Evolutionary conservation across 768 basidiomycete genomes (phyloP), one percentile per base, ranked within the genome.

Genomic region (Lanmaoa pseudosensibilis): DNA sequence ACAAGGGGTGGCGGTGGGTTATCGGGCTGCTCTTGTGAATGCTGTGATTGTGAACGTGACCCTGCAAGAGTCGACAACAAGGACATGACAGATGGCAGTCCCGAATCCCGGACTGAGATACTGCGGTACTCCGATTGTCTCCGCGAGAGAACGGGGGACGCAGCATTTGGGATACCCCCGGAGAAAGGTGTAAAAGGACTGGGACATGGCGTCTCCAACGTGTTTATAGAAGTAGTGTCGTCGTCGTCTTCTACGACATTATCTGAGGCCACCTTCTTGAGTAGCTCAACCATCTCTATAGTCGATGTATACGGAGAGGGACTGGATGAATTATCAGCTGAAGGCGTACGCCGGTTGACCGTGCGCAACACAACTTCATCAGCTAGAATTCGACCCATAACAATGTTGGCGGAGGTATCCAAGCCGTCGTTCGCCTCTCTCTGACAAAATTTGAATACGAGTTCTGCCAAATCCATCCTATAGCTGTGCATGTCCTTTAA

Each of bases 401-500:
- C 65, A 39, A 70, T 55, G 48, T 73, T 66, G 37, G 69, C 63
- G 1, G 58, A 54, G 23, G 67, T 66, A 52, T 75, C 73, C 59
- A 57, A 39, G 52, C 44, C 36, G 43, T 55, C 70, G 25, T 65
- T 69, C 16, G 65, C 68, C 47, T 74, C 72, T 47, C 64, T 66
- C 57, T 71, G 69, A 69, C 80, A 81, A 59, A 82, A 80, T 43
- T 77, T 74, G 69, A 81, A 78, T 1, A 89, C 79, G 34, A 89
- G 69, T 50, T 82, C 77, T n/a, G 76, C 78, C 16, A 83, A 67
- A 15, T 76, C 73, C 50, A 77, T 76, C 39, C 90, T 78, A 67
- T 91, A 89, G 12, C 74, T 72, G 33, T 78, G 80, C 76, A 90
- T 86, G 59, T 91, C 90, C 64, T 79, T 83, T 38, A 92, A 78